A percentile compares a stretch with the other conserved stretches of the same genome.
These are phyloP conservation scores for Naganishia sp. DNA, from an alignment of 1,284 basidiomycete genomes.

Conservation along the genomic window DNA sequence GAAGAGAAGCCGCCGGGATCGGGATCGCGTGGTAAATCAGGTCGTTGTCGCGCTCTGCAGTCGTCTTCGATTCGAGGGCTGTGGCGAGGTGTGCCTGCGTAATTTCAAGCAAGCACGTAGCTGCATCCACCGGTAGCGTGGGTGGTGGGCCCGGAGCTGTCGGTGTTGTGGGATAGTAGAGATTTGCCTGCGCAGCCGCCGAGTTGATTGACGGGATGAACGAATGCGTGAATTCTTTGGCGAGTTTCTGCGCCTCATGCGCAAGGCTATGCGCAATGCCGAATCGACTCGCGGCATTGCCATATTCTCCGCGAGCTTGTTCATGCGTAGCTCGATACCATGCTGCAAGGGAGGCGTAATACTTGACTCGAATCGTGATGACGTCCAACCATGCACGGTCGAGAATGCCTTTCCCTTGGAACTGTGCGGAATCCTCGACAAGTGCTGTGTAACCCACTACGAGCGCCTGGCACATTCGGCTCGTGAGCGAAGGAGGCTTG, in stretches of 20 bases:
- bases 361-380: conserved; percentile 79
- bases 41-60: conserved; percentile 88
- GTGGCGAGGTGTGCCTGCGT: conserved; percentile 79
- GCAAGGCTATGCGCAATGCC: conserved; percentile 75
- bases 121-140: conserved; percentile 85
- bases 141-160: conserved; percentile 61
- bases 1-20: conserved; percentile 76
- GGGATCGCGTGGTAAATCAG: conserved; percentile 96
- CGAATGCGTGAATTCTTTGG: conserved; percentile 69
- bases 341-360: conserved; percentile 82
- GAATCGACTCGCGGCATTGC: conserved; percentile 80
- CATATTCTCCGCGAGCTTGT: conserved; percentile 73
- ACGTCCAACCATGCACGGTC: conserved; percentile 84
- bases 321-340: conserved; percentile 85
- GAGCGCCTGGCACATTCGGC: conserved; percentile 83
- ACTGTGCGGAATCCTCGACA: conserved; percentile 89
- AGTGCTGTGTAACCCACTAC: conserved; percentile 77
- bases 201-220: conserved; percentile 62
- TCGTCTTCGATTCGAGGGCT: conserved; percentile 71
- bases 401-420: conserved; percentile 91
- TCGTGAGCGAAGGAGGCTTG: conserved; percentile 74
- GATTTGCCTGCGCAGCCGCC: conserved; percentile 62
- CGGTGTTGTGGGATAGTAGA: conserved; percentile 69
- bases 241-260: conserved; percentile 77
- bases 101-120: conserved; percentile 73